Evolutionary conservation across 352 stramenopile genomes (phyloP).

Genomic region (Globisporangium perplexum): DNA sequence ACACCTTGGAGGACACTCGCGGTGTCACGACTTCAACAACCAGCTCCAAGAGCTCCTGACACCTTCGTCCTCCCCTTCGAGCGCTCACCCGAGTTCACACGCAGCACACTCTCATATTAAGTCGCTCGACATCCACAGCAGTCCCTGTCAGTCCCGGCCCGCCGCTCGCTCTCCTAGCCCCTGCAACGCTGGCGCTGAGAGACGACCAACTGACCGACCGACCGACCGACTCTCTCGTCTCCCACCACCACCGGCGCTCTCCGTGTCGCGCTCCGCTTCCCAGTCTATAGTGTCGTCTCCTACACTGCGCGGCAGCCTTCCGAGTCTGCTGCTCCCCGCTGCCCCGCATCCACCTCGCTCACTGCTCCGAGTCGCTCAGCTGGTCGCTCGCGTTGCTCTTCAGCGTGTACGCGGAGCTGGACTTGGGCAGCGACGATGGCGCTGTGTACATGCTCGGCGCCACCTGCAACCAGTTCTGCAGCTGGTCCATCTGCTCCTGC

Average conservation of each 20-base stretch:
- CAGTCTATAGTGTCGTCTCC: conserved; percentile 1
- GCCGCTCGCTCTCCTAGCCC: neutral
- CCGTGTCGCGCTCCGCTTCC: neutral
- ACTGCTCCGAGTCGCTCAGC: conserved; percentile 8
- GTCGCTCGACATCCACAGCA: neutral
- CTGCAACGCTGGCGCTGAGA: neutral
- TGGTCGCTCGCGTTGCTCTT: conserved; percentile 4
- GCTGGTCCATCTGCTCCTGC: conserved; percentile 77
- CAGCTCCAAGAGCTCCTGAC: neutral
- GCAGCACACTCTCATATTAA: conserved; percentile 1
- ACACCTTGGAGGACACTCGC: neutral
- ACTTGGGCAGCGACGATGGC: conserved; percentile 12
- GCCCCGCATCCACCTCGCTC: neutral
- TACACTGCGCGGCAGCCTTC: no score
- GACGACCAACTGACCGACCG: neutral
- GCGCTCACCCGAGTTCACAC: neutral
- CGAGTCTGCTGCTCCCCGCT: neutral
- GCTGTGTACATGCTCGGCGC: conserved; percentile 28
- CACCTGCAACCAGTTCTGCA: conserved; percentile 81
- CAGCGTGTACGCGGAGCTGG: conserved; percentile 4
- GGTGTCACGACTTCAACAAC: no score
- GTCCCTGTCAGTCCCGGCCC: neutral
- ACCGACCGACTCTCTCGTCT: neutral
- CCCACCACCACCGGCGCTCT: neutral
- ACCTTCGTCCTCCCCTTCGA: neutral